Base-by-base conservation (phyloP, 2,329 filamentous ascomycete genomes). In the Westerdykella sp. region DNA sequence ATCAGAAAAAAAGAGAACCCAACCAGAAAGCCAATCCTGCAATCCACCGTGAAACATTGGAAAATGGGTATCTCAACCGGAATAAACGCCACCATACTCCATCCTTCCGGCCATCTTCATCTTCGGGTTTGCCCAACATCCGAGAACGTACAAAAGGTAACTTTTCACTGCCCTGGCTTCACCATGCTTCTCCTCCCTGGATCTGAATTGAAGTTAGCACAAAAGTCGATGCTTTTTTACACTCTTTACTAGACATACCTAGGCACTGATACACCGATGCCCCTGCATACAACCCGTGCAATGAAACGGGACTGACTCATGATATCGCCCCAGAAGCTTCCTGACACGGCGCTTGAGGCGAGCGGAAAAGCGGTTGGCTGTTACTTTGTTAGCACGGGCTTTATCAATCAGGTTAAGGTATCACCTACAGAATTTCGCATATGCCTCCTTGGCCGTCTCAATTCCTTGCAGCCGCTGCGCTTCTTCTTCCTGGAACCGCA, bases 401-500 rank as follows among this genome's bases (percentile, higher is more conserved):
- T 11, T 35, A n/a, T n/a, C n/a, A 5, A 35, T 7, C 3, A 15
- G 3, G n/a, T 11, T 11, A 12, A 14, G n/a, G n/a, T 4, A 14
- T 15, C 32, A 15, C 32, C 6, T 31, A 42, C 14, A 2, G 25
- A 11, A 15, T 15, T 39, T 43, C 4, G 25, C 25, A 35, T 35
- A 18, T 35, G 32, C 25, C 32, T 32, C 25, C 23, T 35, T 34
- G 15, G 15, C 18, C 30, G 18, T 34, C 18, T 41, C 34, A 1
- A 49, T 46, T 5, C 44, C 45, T 2, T 10, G 12, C 13, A 51
- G 10, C 0, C 50, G 39, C 18, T 44, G 23, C 28, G 37, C 31
- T 13, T 55, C 52, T 14, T 49, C 45, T 3, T 25, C 16, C 34
- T 53, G 40, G 12, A 48, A 53, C 5, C 35, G 22, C 2, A 34